phyloP scores from a whole-genome alignment of 495 filamentous ascomycete genomes.

The Penicillium bialowiezense region DNA sequence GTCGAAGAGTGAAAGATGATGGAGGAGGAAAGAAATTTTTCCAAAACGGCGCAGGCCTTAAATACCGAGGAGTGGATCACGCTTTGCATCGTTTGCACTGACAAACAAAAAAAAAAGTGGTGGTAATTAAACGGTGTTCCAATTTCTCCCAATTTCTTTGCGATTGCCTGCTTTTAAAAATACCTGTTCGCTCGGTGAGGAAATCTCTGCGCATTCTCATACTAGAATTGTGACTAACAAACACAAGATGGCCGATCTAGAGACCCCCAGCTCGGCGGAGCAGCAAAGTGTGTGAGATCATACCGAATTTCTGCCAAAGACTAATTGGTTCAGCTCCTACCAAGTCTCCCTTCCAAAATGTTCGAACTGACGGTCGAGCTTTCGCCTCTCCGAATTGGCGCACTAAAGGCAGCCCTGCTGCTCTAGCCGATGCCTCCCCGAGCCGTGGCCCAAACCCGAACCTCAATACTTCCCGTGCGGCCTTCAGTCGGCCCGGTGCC shows the following conservation, averaged over 20 bases:
- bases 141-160: not conserved
- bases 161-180: not conserved
- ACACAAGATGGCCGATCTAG: conserved; percentile 33
- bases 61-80: conserved; percentile 17
- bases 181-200: not conserved
- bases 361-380: conserved; percentile 42
- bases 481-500: conserved; percentile 34
- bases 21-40: conserved; percentile 2
- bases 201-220: conserved; percentile 1
- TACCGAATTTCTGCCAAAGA: conserved; percentile 2
- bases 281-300: conserved; percentile 37
- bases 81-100: conserved; percentile 35
- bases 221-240: not conserved
- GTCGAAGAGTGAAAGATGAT: not conserved
- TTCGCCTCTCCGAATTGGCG: conserved; percentile 50
- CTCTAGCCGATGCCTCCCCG: conserved; percentile 14
- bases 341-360: conserved; percentile 35
- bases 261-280: conserved; percentile 31
- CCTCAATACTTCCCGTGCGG: conserved; percentile 33
- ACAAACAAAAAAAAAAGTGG: conserved; percentile 23
- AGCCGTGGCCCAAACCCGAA: conserved; percentile 13
- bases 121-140: conserved; percentile 17
- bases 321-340: conserved; percentile 30
- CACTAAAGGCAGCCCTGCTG: conserved; percentile 32
- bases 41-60: conserved; percentile 12